These are phyloP conservation scores for Lactuca sativa DNA, from an alignment of 129 eudicot species.

Conservation along the genomic window DNA sequence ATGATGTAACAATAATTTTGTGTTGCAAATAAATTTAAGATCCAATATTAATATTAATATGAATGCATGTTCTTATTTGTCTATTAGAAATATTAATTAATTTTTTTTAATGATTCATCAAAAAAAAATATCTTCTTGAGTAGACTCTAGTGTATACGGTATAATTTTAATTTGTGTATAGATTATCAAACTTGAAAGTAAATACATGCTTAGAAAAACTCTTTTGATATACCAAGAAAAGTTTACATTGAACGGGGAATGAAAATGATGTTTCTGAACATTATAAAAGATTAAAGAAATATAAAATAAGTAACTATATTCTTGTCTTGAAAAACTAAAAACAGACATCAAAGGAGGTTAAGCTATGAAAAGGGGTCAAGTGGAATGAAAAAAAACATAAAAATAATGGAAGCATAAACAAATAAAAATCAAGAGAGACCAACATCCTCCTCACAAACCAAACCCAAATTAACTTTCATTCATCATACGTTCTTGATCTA, in stretches of 20 bases:
- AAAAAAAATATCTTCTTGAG: too few species aligned
- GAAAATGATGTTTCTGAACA: not conserved
- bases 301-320: not conserved
- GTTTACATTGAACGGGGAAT: not conserved
- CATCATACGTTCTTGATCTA: conserved; percentile 21
- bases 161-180: too few species aligned
- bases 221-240: not conserved
- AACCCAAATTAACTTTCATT: conserved; percentile 23
- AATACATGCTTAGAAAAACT: not conserved
- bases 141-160: too few species aligned
- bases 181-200: not conserved
- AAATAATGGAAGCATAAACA: conserved; percentile 17
- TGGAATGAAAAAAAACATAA: conserved; percentile 1
- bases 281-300: too few species aligned
- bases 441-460: conserved; percentile 23
- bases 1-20: too few species aligned
- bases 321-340: not conserved
- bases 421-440: conserved; percentile 18
- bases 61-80: too few species aligned
- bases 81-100: too few species aligned
- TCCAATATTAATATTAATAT: too few species aligned
- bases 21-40: too few species aligned
- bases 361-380: conserved; percentile 5
- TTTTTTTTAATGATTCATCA: too few species aligned
- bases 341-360: not conserved